These are phyloP conservation scores for Ustilago hordei DNA, from an alignment of 1,284 basidiomycete genomes.

Conservation along the genomic window DNA sequence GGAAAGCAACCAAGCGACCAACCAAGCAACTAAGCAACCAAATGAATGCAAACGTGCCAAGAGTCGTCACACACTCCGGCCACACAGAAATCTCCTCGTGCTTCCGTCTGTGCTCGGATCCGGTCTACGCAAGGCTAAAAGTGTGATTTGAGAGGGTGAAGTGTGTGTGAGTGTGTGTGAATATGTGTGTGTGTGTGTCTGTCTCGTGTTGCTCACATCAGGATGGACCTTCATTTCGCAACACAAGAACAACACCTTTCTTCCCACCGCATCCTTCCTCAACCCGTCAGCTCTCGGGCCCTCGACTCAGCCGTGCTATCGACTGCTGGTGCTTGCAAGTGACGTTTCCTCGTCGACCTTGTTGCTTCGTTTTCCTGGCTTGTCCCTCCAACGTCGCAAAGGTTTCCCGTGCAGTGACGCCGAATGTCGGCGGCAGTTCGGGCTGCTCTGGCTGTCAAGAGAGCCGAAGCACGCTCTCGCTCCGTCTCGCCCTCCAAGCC, in stretches of 20 bases:
- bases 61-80: background rate
- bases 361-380: background rate
- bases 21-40: background rate
- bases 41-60: constrained; percentile 14
- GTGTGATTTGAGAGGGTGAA: too few relatives aligned
- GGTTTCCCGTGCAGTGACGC: constrained; percentile 11
- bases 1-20: too few relatives aligned
- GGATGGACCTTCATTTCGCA: constrained; percentile 5
- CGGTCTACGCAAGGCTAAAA: background rate
- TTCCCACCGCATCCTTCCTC: background rate
- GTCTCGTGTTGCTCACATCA: background rate
- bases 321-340: background rate
- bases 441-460: constrained; percentile 56
- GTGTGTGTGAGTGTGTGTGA: background rate
- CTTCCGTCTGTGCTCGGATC: background rate
- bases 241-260: background rate
- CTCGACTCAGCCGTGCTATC: background rate
- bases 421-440: constrained; percentile 60
- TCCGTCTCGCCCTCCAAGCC: constrained; percentile 45
- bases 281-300: background rate
- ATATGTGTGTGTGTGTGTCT: background rate
- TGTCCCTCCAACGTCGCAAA: background rate
- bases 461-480: constrained; percentile 46
- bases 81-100: background rate
- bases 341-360: background rate